A percentile compares a stretch with the other conserved stretches of the same genome.
Conservation (phyloP, 1,284 basidiomycete genomes). For the Ustilago tritici region DNA sequence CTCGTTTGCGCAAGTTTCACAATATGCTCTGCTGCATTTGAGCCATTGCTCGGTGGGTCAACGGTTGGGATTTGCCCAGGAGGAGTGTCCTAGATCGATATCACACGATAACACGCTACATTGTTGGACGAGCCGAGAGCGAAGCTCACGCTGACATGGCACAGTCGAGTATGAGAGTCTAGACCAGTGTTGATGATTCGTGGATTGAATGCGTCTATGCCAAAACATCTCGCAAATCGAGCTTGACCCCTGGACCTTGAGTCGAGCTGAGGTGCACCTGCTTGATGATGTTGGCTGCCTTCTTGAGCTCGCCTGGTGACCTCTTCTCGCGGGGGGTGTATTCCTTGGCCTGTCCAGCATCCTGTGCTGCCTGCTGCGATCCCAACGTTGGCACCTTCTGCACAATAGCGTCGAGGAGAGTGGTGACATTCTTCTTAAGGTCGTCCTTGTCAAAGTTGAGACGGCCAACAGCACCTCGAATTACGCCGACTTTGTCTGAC, state of each 20-base stretch:
- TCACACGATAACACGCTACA: background rate
- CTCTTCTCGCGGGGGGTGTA: slow-evolving; percentile 27
- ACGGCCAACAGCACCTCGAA: slow-evolving; percentile 77
- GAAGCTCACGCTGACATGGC: background rate
- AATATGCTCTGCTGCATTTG: background rate
- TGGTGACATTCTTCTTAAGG: slow-evolving; percentile 81
- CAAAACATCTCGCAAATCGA: slow-evolving; percentile 60
- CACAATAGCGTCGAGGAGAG: slow-evolving; percentile 80
- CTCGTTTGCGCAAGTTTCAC: background rate
- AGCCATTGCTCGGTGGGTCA: too few relatives aligned
- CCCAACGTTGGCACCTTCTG: slow-evolving; percentile 56
- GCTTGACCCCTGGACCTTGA: slow-evolving; percentile 86
- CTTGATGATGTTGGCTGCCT: slow-evolving; percentile 57
- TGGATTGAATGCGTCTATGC: slow-evolving; percentile 12
- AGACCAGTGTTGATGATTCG: background rate
- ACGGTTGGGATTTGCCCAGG: too few relatives aligned
- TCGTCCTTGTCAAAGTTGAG: slow-evolving; percentile 77
- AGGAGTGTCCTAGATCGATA: background rate
- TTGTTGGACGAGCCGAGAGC: background rate
- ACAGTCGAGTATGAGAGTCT: background rate
- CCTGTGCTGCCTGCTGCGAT: slow-evolving; percentile 34
- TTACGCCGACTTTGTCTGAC: slow-evolving; percentile 86
- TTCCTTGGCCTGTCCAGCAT: slow-evolving; percentile 36
- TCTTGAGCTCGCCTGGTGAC: slow-evolving; percentile 46
- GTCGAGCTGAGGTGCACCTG: slow-evolving; percentile 85